phyloP scores from a whole-genome alignment of 345 rosid species.

The Citrus hindsii region DNA sequence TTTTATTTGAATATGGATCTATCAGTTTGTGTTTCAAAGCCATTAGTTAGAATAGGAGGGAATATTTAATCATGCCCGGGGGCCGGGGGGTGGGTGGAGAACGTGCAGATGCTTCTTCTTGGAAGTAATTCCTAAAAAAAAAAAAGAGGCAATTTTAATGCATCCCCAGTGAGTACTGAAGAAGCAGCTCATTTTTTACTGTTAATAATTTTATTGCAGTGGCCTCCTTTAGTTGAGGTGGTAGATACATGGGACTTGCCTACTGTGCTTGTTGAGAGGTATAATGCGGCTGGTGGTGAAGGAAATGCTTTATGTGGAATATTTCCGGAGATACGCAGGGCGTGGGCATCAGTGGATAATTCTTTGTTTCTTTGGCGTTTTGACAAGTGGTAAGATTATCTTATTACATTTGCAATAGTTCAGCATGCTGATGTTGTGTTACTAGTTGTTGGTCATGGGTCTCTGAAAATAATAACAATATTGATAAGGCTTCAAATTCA shows the following conservation, averaged over 20 bases:
- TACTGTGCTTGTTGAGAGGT: slow-evolving; percentile 75
- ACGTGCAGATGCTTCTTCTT: background rate
- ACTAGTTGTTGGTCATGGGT: background rate
- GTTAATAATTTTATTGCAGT: slow-evolving; percentile 43
- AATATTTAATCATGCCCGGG: background rate
- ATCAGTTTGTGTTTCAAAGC: background rate
- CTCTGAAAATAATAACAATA: background rate
- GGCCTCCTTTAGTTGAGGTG: slow-evolving; percentile 91
- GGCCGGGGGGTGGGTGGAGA: background rate
- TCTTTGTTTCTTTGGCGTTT: slow-evolving; percentile 94
- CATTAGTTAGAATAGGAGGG: background rate
- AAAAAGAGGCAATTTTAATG: background rate
- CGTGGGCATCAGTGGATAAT: slow-evolving; percentile 97
- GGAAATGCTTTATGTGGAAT: slow-evolving; percentile 96
- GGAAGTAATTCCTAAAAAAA: background rate
- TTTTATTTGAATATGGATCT: background rate
- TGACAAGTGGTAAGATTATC: slow-evolving; percentile 68
- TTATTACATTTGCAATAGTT: background rate
- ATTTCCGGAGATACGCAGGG: slow-evolving; percentile 87
- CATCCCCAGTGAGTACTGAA: background rate
- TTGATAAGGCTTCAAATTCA: background rate
- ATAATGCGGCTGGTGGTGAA: slow-evolving; percentile 93
- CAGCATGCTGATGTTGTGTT: background rate
- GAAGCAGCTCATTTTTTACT: background rate
- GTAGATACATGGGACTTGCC: slow-evolving; percentile 86